Evolutionary conservation across 2,329 filamentous ascomycete genomes (phyloP).

Genomic region (Coniochaeta prunicola): DNA sequence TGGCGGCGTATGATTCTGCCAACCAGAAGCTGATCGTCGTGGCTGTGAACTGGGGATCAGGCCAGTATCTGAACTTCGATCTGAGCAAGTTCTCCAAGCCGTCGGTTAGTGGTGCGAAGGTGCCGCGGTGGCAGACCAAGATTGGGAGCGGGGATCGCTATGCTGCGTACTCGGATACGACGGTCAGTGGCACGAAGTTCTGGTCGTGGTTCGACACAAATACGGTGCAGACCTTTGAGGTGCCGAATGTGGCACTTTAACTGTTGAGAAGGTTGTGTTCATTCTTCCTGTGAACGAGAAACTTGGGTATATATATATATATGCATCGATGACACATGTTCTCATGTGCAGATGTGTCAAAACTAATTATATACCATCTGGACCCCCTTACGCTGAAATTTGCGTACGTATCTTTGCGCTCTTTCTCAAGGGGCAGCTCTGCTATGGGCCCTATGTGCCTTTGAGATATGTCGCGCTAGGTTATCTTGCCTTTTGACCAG

Average conservation of each 20-base stretch:
- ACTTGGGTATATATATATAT: too few species aligned
- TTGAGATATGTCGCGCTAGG: neutral
- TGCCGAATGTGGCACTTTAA: conserved; percentile 18
- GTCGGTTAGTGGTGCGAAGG: conserved; percentile 20
- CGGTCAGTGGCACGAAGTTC: conserved; percentile 25
- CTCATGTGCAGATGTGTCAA: too few species aligned
- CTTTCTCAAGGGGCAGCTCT: neutral
- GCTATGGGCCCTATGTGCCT: neutral
- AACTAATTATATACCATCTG: neutral
- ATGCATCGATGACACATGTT: too few species aligned
- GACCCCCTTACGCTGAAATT: neutral
- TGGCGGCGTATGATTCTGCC: conserved; percentile 29
- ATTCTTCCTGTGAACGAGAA: too few species aligned
- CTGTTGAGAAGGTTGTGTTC: too few species aligned
- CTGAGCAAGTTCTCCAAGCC: conserved; percentile 23
- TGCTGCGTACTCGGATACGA: conserved; percentile 21
- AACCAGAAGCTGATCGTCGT: conserved; percentile 28
- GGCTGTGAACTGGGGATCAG: conserved; percentile 28
- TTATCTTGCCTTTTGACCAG: neutral
- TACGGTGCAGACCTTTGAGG: conserved; percentile 30
- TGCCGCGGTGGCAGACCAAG: conserved; percentile 29
- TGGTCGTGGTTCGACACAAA: conserved; percentile 26
- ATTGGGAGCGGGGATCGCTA: conserved; percentile 26
- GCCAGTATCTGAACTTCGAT: conserved; percentile 31
- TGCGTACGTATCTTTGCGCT: too few species aligned